Percentiles rank a stretch among this genome's conserved stretches.
Evolutionary conservation across 768 basidiomycete species (phyloP).

Genomic region (Pleurotus djamor): DNA sequence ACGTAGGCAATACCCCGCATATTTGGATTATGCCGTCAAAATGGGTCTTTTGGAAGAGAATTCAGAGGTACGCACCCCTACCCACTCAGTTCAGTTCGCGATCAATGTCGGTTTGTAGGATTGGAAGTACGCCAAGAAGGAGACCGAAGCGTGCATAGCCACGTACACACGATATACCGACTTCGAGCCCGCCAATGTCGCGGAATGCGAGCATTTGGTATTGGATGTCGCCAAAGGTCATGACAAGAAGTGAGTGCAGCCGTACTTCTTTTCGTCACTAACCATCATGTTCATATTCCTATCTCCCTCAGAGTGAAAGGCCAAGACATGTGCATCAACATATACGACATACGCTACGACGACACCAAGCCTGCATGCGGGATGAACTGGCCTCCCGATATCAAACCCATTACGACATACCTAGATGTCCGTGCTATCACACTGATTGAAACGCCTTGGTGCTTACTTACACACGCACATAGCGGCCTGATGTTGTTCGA

Average conservation of each 20-base stretch:
- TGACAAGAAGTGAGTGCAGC: conserved; percentile 32
- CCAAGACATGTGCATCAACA: conserved; percentile 79
- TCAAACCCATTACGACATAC: conserved; percentile 71
- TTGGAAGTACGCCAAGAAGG: conserved; percentile 57
- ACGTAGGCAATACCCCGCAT: conserved; percentile 84
- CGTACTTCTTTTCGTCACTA: neutral
- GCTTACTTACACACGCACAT: conserved; percentile 10
- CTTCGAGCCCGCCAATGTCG: conserved; percentile 51
- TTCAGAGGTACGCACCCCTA: conserved; percentile 47
- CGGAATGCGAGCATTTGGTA: conserved; percentile 61
- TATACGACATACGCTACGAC: conserved; percentile 92
- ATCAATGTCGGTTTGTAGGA: conserved; percentile 32
- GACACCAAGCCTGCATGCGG: conserved; percentile 88
- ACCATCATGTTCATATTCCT: neutral
- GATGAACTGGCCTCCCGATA: conserved; percentile 96
- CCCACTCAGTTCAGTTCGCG: neutral
- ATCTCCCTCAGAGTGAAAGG: conserved; percentile 57
- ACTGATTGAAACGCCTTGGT: conserved; percentile 1
- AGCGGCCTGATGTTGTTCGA: conserved; percentile 78
- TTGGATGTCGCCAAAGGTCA: conserved; percentile 37
- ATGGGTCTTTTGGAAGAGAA: conserved; percentile 74
- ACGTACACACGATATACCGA: conserved; percentile 32
- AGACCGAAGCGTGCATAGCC: conserved; percentile 58
- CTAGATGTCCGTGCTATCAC: conserved; percentile 62
- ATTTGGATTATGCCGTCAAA: conserved; percentile 81